Conservation (phyloP, 139 green algal species). For the Coelastrella sp. region DNA sequence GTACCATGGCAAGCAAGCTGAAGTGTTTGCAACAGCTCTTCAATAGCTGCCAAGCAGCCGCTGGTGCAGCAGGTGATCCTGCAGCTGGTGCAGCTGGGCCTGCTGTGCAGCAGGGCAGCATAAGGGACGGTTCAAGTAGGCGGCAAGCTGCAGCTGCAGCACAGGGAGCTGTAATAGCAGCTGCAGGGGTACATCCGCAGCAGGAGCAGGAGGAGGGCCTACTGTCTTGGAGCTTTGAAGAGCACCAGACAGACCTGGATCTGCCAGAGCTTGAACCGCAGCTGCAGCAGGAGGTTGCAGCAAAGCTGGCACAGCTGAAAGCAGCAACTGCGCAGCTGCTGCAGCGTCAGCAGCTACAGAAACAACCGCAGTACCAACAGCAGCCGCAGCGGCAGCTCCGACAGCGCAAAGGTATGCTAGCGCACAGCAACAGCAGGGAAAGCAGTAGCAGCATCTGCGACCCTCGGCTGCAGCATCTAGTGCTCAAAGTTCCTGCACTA, state of each 20-base stretch:
- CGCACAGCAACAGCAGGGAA: background rate
- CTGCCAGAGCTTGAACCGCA: background rate
- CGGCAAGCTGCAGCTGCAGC: background rate
- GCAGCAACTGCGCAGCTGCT: background rate
- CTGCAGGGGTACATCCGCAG: background rate
- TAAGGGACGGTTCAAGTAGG: no score
- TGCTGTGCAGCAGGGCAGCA: no score
- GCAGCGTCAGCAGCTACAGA: background rate
- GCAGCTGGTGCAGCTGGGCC: background rate
- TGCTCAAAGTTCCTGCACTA: slow-evolving; percentile 15
- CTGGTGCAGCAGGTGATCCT: background rate
- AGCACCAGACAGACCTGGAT: background rate
- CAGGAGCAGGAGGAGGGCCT: background rate
- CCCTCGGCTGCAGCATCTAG: slow-evolving; percentile 26
- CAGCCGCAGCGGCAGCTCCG: background rate
- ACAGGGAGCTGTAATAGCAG: background rate
- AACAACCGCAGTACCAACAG: background rate
- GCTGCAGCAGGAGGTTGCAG: background rate
- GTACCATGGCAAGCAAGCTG: slow-evolving; percentile 25
- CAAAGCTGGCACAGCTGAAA: background rate
- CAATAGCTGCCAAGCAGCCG: background rate
- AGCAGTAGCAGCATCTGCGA: slow-evolving; percentile 6
- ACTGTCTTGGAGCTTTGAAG: background rate
- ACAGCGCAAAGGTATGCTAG: background rate
- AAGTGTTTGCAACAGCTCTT: slow-evolving; percentile 22